phyloP scores from a whole-genome alignment of 1,284 basidiomycete species.

The Singerocomus inundabilis region DNA sequence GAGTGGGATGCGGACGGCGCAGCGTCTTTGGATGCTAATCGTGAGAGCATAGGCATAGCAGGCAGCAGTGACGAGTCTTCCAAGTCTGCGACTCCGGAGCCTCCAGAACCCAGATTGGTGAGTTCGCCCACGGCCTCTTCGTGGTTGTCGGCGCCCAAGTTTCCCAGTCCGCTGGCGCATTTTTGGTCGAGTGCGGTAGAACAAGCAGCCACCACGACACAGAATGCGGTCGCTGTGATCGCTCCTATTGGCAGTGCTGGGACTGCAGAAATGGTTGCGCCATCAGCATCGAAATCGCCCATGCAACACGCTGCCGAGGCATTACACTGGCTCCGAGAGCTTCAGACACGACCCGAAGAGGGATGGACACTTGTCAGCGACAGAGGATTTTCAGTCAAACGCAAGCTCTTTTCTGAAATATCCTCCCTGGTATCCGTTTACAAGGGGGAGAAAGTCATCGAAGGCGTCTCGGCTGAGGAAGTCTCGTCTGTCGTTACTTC shows the following conservation, averaged over 20 bases:
- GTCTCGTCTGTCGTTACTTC: constrained; percentile 72
- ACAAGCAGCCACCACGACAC: constrained; percentile 66
- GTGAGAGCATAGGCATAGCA: constrained; percentile 18
- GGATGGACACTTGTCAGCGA: constrained; percentile 85
- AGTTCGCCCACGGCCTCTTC: constrained; percentile 11
- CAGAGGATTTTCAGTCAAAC: constrained; percentile 78
- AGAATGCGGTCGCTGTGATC: constrained; percentile 70
- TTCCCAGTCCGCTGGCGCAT: constrained; percentile 67
- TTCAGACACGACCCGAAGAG: constrained; percentile 58
- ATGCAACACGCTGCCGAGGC: constrained; percentile 81
- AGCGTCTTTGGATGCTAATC: constrained; percentile 10
- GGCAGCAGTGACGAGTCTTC: constrained; percentile 31
- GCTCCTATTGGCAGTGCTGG: constrained; percentile 46
- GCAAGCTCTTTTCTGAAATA: constrained; percentile 73
- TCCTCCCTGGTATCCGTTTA: constrained; percentile 85
- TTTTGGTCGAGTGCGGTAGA: constrained; percentile 77
- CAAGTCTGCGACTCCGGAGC: constrained; percentile 23
- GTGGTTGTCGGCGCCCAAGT: constrained; percentile 57
- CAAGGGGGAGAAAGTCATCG: constrained; percentile 88
- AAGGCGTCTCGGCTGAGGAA: constrained; percentile 94
- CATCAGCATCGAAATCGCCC: constrained; percentile 57
- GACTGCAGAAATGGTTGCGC: constrained; percentile 40
- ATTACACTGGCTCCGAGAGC: constrained; percentile 74
- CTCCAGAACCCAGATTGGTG: constrained; percentile 12
- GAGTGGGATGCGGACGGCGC: constrained; percentile 57